These are phyloP conservation scores for Candida boidinii DNA, from an alignment of 805 yeast genomes.

Conservation along the genomic window DNA sequence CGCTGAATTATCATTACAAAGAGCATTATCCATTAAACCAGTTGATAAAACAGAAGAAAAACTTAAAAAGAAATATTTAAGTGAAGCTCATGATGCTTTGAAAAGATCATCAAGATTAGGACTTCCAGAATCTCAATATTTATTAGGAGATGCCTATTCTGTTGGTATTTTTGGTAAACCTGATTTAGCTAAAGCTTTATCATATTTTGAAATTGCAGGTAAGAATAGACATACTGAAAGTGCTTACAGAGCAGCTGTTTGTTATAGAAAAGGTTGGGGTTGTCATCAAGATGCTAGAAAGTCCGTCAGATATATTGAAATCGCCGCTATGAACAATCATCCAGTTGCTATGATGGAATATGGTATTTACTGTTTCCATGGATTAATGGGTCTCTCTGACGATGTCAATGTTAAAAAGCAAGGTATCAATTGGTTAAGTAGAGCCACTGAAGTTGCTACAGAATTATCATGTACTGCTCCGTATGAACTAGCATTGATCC, in stretches of 20 bases:
- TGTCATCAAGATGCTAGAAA: constrained; percentile 81
- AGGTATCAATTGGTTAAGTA: constrained; percentile 87
- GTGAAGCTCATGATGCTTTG: constrained; percentile 69
- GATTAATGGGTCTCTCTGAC: constrained; percentile 71
- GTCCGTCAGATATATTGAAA: constrained; percentile 72
- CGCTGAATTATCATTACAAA: constrained; percentile 65
- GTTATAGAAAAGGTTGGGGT: constrained; percentile 93
- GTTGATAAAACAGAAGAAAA: constrained; percentile 18
- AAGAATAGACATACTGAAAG: constrained; percentile 90
- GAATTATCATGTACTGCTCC: constrained; percentile 91
- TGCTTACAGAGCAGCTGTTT: constrained; percentile 83
- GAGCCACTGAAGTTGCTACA: constrained; percentile 79
- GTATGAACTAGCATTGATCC: constrained; percentile 79
- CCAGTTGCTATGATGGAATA: constrained; percentile 95
- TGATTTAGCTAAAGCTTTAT: constrained; percentile 69
- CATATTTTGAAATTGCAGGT: constrained; percentile 79
- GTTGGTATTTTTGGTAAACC: constrained; percentile 78
- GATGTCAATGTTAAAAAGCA: constrained; percentile 65
- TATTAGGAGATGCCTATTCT: constrained; percentile 82
- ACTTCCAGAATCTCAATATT: constrained; percentile 82
- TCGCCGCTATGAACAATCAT: constrained; percentile 86
- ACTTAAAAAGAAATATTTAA: constrained; percentile 48
- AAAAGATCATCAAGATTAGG: constrained; percentile 72
- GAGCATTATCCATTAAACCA: constrained; percentile 11
- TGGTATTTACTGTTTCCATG: constrained; percentile 79